Base-by-base conservation (phyloP, 2,329 filamentous ascomycete species). In the Sporothrix globosa region DNA sequence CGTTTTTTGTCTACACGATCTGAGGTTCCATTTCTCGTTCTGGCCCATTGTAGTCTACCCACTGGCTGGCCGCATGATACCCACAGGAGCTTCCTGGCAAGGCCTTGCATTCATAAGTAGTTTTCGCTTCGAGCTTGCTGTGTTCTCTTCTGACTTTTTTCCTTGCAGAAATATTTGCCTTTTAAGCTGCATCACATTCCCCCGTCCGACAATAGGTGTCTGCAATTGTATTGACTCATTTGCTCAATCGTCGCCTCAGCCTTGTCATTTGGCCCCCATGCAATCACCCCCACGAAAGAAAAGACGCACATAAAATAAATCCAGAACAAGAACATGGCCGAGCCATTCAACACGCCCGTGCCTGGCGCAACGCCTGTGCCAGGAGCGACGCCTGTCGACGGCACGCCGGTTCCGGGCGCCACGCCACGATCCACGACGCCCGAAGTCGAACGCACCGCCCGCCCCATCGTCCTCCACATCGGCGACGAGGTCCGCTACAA, bases 401-500 rank as follows among this genome's bases (percentile, higher is more conserved):
- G 74, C 67, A 79, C 77, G 21, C 77, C 77, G 3, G 46, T 72
- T 14, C 74, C 76, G 9, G 76, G 74, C 24, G 74, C 76, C 7
- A 77, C 76, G 10, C 76, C 77, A 65, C 76, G 76, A 10, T 77
- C 77, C 14, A 34, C 70, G 6, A 77, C 77, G 4, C 76, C 77
- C 4, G 74, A 69, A 11, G 75, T 2, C 17, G 19, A 27, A 5
- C 14, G 7, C 4, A 10, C 39, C 2, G 5, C 46, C n/a, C 54
- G 24, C 27, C 14, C 53, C 53, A 69, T 69, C 21, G 89, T 96
- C 72, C 86, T 96, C 74, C 90, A 90, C 81, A 89, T 93, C 79
- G 92, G 92, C 73, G 92, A 94, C 76, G 81, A 83, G 10, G 78
- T 85, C 71, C 81, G 80, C 73, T 86, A 85, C 77, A 85, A 86